Base-by-base conservation (phyloP, 768 basidiomycete genomes). In the Suillus bovinus region DNA sequence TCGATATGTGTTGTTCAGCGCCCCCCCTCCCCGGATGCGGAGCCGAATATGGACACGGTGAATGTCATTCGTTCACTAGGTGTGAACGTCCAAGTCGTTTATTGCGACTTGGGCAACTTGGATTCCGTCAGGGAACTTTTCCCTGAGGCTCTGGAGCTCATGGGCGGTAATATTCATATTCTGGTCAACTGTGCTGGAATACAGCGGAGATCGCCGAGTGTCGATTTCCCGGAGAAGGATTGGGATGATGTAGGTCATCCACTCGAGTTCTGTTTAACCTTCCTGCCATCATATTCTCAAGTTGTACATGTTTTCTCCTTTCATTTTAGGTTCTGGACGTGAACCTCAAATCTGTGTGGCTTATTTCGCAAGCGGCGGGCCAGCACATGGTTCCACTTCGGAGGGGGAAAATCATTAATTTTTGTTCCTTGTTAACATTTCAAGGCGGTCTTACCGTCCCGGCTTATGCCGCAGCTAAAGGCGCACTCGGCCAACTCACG, bases 381-480 rank as follows among this genome's bases (percentile, higher is more conserved):
- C 80, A 82, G 64, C 95, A 97, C 78, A 96, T 96, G 94, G 85
- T 95, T 13, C 86, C 81, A 59, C 85, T 78, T 68, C 80, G 79
- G 74, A 74, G 91, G 75, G 79, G 93, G 36, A 88, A 89, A 72
- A 86, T 89, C 68, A 87, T 90, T 72, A 88, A 88, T 72, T 81
- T 89, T 66, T 85, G 83, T 63, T 84, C 82, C 54, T 76, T 85
- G 44, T 66, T 83, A 58, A 80, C 77, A 34, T 81, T 78, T 64
- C 78, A 85, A 70, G 85, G 84, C 53, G 89, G 89, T 50, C 61
- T 89, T 58, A 89, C 86, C 16, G 83, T 96, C 44, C 93, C 94
- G 22, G 95, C 95, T 13, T 96, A 96, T 70, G 92, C 94, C 2
- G 87, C 95, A 4, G 91, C 95, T 10, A 96, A 96, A 73, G 93